Conservation (phyloP, 1,139 yeast genomes). For the Saccharomyces hybrid region DNA sequence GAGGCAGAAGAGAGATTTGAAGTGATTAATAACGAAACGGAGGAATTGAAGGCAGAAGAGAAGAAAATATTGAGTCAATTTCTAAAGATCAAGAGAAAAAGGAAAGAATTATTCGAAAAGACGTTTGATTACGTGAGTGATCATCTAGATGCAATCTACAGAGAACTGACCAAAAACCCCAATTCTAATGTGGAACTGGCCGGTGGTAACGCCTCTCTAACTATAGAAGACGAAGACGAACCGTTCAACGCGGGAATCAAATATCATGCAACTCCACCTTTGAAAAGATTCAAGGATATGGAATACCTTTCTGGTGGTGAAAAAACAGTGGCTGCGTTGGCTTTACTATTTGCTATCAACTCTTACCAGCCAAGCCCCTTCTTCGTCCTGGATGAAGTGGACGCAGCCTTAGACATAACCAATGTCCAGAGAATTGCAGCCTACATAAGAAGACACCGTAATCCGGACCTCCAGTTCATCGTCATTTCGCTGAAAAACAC, state of each 20-base stretch:
- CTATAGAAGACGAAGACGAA: constrained; percentile 82
- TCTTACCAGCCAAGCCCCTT: constrained; percentile 92
- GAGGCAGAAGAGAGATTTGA: constrained; percentile 60
- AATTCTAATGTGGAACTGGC: constrained; percentile 52
- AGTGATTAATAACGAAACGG: constrained; percentile 59
- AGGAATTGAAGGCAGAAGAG: constrained; percentile 55
- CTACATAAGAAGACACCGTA: constrained; percentile 70
- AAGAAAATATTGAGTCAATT: constrained; percentile 49
- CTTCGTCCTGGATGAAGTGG: constrained; percentile 92
- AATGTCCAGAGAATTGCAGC: constrained; percentile 81
- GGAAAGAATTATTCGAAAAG: constrained; percentile 55
- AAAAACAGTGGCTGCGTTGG: constrained; percentile 92
- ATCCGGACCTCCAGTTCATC: constrained; percentile 80
- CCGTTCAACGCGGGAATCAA: constrained; percentile 78
- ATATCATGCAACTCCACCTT: constrained; percentile 95
- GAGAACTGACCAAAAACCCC: constrained; percentile 64
- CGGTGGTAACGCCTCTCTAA: constrained; percentile 90
- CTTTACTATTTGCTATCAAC: constrained; percentile 84
- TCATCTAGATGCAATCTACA: constrained; percentile 71
- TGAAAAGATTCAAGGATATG: constrained; percentile 90
- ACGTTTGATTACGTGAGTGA: constrained; percentile 74
- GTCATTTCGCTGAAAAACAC: constrained; percentile 88
- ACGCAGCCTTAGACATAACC: constrained; percentile 89
- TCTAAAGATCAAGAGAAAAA: constrained; percentile 48
- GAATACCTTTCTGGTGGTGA: constrained; percentile 94